phyloP scores from a whole-genome alignment of 371 early-diverging fungal genomes.

The Haplosporangium sp. region DNA sequence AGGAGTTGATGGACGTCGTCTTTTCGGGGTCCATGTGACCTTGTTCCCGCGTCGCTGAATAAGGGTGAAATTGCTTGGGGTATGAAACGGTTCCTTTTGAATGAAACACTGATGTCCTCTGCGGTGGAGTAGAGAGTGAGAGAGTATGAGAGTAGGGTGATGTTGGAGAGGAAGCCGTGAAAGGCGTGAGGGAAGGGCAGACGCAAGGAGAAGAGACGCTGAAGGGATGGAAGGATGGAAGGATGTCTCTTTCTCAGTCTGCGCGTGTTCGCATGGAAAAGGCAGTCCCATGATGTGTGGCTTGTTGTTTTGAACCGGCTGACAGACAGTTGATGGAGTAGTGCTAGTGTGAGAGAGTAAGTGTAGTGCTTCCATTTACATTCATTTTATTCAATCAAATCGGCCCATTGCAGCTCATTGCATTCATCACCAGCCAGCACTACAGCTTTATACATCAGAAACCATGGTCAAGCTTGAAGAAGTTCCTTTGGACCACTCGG shows the following conservation, averaged over 20 bases:
- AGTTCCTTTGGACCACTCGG: slow-evolving; percentile 48
- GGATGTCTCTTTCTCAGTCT: background rate
- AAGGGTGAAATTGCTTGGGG: too few species aligned
- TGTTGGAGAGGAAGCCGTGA: background rate
- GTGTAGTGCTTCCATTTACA: too few species aligned
- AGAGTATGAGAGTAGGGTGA: background rate
- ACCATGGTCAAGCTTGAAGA: slow-evolving; percentile 55
- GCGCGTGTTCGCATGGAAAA: background rate
- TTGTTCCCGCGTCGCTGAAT: too few species aligned
- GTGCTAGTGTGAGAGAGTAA: too few species aligned
- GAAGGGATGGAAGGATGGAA: background rate
- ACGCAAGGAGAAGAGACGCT: background rate
- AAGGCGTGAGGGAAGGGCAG: background rate
- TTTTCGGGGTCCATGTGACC: too few species aligned
- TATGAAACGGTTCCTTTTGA: background rate
- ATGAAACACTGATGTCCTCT: background rate
- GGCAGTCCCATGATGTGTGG: background rate
- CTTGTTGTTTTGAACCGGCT: background rate
- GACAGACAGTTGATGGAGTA: too few species aligned
- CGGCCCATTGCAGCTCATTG: background rate
- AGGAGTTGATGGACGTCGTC: too few species aligned
- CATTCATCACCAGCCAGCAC: background rate
- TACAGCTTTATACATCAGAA: slow-evolving; percentile 1
- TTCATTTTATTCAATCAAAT: background rate
- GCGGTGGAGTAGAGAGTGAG: background rate